A percentile compares a stretch with the other conserved stretches of the same genome.
Evolutionary conservation across 2,329 filamentous ascomycete species (phyloP).

Genomic region (Corniculantispora saksenae): DNA sequence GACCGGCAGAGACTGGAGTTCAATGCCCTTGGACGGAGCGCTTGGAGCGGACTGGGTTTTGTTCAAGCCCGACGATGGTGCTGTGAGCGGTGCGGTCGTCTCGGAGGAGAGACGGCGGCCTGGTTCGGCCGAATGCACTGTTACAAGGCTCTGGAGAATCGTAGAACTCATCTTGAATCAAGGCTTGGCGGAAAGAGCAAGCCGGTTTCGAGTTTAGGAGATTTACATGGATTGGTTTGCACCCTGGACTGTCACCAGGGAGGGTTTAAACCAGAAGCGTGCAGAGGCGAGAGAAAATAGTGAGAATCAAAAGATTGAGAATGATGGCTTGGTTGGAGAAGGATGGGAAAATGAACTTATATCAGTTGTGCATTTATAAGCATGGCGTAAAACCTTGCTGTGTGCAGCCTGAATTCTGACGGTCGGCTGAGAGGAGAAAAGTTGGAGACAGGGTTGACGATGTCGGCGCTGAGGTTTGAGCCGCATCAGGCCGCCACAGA

Average conservation of each 20-base stretch:
- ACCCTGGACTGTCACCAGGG: too few species aligned
- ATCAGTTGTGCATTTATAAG: conserved; percentile 3
- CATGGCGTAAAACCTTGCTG: not conserved
- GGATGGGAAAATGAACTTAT: not conserved
- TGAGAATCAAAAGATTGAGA: too few species aligned
- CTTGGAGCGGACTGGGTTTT: not conserved
- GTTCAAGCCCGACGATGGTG: not conserved
- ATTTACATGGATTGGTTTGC: not conserved
- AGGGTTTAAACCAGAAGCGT: too few species aligned
- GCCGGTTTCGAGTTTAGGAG: not conserved
- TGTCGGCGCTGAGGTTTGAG: not conserved
- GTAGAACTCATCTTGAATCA: conserved; percentile 4
- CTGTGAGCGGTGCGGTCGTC: conserved; percentile 10
- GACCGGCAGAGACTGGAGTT: not conserved
- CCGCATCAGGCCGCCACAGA: not conserved
- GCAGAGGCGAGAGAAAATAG: too few species aligned
- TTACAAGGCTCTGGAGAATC: conserved; percentile 12
- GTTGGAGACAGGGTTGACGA: conserved; percentile 2
- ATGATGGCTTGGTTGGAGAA: too few species aligned
- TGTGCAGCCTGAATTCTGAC: not conserved
- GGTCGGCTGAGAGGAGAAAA: conserved; percentile 16
- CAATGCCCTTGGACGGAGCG: not conserved
- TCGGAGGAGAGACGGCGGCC: conserved; percentile 1
- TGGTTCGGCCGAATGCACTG: conserved; percentile 11
- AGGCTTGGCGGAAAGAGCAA: not conserved